Percentiles rank a stretch among this genome's conserved stretches.
These are phyloP conservation scores for Hypomyces perniciosus DNA, from an alignment of 2,329 filamentous ascomycete genomes.

Conservation along the genomic window DNA sequence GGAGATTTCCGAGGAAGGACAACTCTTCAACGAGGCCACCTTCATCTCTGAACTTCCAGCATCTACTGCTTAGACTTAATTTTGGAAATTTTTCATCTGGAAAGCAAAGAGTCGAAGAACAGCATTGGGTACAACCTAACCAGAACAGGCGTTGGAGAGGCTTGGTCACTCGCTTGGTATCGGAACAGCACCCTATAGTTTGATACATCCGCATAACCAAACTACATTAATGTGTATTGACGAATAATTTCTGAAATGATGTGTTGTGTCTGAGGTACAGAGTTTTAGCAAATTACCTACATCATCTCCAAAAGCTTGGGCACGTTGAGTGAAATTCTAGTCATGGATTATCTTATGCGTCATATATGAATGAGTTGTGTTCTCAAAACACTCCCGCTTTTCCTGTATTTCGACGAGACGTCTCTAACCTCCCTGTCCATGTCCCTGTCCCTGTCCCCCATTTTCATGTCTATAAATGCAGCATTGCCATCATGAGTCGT, in stretches of 20 bases:
- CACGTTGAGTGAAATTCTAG: too few species aligned
- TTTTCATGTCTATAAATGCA: not conserved
- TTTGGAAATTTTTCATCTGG: not conserved
- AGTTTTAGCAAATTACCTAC: too few species aligned
- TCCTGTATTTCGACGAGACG: too few species aligned
- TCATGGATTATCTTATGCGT: too few species aligned
- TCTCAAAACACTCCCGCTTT: too few species aligned
- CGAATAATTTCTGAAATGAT: too few species aligned
- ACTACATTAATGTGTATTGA: not conserved
- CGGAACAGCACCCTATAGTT: conserved; percentile 2
- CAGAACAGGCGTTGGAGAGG: conserved; percentile 21
- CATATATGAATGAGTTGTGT: too few species aligned
- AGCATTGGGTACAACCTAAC: conserved; percentile 16
- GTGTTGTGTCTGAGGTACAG: too few species aligned
- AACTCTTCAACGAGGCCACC: conserved; percentile 83
- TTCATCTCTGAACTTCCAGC: conserved; percentile 66
- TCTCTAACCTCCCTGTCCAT: too few species aligned
- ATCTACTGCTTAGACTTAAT: not conserved
- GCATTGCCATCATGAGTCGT: not conserved
- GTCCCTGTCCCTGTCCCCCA: too few species aligned
- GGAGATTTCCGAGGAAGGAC: conserved; percentile 71
- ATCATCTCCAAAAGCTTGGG: too few species aligned
- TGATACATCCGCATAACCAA: not conserved
- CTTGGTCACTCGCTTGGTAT: conserved; percentile 21
- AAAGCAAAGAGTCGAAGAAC: conserved; percentile 11